These are phyloP conservation scores for Phialophora tarda DNA, from an alignment of 2,329 filamentous ascomycete species.

Conservation along the genomic window DNA sequence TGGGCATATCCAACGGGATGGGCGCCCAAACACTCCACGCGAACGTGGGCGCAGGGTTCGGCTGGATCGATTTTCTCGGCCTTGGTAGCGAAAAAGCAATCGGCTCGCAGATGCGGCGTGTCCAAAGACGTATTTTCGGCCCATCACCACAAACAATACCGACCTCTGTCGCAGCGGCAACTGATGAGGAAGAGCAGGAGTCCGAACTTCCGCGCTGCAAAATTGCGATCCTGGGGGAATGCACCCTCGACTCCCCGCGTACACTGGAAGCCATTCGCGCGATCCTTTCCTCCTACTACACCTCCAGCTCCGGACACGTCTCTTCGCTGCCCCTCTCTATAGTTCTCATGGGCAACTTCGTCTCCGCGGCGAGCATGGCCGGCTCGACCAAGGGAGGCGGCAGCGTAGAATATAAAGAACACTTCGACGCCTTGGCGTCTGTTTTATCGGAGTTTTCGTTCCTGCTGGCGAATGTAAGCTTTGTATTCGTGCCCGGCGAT, in stretches of 20 bases:
- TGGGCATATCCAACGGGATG: conserved; percentile 68
- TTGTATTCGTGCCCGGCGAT: conserved; percentile 92
- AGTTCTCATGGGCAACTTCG: conserved; percentile 85
- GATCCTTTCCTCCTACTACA: conserved; percentile 75
- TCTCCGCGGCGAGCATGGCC: conserved; percentile 61
- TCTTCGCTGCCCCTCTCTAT: conserved; percentile 76
- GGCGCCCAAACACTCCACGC: conserved; percentile 41
- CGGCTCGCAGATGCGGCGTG: conserved; percentile 78
- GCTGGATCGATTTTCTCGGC: conserved; percentile 96
- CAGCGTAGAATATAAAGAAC: conserved; percentile 95
- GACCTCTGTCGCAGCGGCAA: conserved; percentile 43
- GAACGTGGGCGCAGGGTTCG: conserved; percentile 75
- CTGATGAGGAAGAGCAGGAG: conserved; percentile 41
- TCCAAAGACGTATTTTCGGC: conserved; percentile 72
- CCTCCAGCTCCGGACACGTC: conserved; percentile 53
- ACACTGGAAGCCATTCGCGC: conserved; percentile 80
- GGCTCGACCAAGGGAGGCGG: conserved; percentile 71
- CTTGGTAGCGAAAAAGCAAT: conserved; percentile 86
- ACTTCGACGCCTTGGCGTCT: conserved; percentile 85
- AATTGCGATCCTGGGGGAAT: conserved; percentile 79
- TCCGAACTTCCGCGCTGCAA: conserved; percentile 48
- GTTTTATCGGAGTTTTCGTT: conserved; percentile 81
- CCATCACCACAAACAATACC: conserved; percentile 36
- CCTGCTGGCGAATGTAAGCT: conserved; percentile 78
- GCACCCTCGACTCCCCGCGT: conserved; percentile 84